Conservation (phyloP, 768 basidiomycete genomes). For the Trametes coccinea region DNA sequence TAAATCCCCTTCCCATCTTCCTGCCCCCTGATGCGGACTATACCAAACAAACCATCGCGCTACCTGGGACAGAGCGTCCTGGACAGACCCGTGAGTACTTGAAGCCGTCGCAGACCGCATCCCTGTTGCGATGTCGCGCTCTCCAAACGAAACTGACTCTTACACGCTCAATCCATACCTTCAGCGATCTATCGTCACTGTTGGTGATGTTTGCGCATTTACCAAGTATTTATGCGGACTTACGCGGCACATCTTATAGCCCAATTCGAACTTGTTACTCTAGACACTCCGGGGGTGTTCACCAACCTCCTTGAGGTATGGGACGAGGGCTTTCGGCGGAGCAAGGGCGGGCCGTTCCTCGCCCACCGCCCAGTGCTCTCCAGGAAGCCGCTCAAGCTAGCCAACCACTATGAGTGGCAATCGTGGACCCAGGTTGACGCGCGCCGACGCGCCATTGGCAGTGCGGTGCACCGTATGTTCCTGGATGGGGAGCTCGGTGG, state of each 20-base stretch:
- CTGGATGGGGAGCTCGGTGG: slow-evolving; percentile 58
- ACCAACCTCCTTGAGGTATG: slow-evolving; percentile 64
- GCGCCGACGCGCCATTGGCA: slow-evolving; percentile 72
- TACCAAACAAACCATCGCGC: slow-evolving; percentile 58
- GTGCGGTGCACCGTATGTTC: slow-evolving; percentile 70
- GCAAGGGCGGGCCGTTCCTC: slow-evolving; percentile 55
- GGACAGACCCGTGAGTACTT: slow-evolving; percentile 68
- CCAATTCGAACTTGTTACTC: slow-evolving; percentile 35
- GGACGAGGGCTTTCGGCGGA: slow-evolving; percentile 53
- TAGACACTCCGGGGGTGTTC: slow-evolving; percentile 51
- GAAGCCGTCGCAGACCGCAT: not conserved
- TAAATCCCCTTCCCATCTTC: slow-evolving; percentile 24
- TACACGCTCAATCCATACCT: not conserved
- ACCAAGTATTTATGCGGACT: not conserved
- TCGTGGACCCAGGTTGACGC: slow-evolving; percentile 73
- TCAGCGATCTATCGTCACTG: slow-evolving; percentile 14
- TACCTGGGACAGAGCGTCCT: slow-evolving; percentile 80
- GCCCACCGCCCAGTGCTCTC: slow-evolving; percentile 71
- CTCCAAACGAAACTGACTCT: not conserved
- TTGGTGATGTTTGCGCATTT: not conserved
- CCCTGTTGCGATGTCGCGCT: no score
- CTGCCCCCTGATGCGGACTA: slow-evolving; percentile 48
- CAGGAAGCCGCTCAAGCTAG: slow-evolving; percentile 66
- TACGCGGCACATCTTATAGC: not conserved
- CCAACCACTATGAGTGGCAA: slow-evolving; percentile 70